Evolutionary conservation across 116 monocot genomes (phyloP).

Genomic region (Dioscorea cayenensis): DNA sequence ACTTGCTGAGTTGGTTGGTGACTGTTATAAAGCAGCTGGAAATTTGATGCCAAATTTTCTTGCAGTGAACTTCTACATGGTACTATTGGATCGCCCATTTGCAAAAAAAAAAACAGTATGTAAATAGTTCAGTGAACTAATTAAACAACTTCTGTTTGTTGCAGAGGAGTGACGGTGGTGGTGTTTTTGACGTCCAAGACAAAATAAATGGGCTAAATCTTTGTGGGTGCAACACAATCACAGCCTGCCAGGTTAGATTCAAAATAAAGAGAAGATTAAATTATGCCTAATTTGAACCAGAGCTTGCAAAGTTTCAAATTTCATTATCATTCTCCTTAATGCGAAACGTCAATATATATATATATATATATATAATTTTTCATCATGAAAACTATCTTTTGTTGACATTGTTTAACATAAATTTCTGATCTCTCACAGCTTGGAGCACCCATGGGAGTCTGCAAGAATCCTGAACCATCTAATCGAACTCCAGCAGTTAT

Average conservation of each 20-base stretch:
- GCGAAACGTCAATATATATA: too few species aligned
- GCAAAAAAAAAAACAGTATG: background rate
- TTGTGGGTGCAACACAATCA: constrained; percentile 66
- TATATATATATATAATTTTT: background rate
- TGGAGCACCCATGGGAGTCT: constrained; percentile 44
- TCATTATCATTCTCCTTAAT: background rate
- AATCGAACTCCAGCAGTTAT: constrained; percentile 20
- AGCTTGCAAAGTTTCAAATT: too few species aligned
- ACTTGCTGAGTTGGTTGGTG: constrained; percentile 63
- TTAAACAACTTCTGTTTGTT: constrained; percentile 9
- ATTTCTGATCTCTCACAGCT: constrained; percentile 38
- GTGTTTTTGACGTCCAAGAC: constrained; percentile 77
- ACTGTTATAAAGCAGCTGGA: constrained; percentile 81
- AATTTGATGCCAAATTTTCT: constrained; percentile 82
- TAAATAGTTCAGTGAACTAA: background rate
- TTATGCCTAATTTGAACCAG: background rate
- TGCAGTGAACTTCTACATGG: constrained; percentile 95
- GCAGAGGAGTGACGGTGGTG: constrained; percentile 91
- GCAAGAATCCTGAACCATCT: constrained; percentile 39
- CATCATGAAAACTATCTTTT: background rate
- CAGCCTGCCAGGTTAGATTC: constrained; percentile 61
- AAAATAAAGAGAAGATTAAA: background rate
- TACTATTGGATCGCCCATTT: constrained; percentile 10
- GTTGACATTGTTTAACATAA: background rate
- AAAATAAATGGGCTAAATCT: constrained; percentile 74